Evolutionary conservation across 495 filamentous ascomycete genomes (phyloP), one percentile per base, ranked within the genome.

Genomic region (Extremus antarcticus): DNA sequence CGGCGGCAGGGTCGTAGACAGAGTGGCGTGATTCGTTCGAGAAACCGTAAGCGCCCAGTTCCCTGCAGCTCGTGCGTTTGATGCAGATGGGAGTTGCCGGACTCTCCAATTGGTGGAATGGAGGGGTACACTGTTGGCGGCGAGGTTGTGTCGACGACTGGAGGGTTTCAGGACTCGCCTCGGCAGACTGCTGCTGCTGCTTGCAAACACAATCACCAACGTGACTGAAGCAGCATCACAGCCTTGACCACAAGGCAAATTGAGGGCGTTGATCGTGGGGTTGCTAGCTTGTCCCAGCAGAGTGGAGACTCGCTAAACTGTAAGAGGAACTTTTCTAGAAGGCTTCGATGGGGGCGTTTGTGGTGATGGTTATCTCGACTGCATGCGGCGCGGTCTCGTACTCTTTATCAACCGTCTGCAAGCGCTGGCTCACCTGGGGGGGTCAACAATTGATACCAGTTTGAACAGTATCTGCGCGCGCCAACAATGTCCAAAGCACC

Each of bases 1-100:
- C 46, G 46, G 46, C 46, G 46, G 46, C 21, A 49, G 19, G 22
- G 46, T 21, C 46, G 46, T 25, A 24, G 20, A 17, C 24, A 16
- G 11, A 22, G 8, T 3, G 8, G 3, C 15, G 46, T 49, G 46
- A 49, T 49, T 49, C 17, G 46, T 23, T 49, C 10, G 46, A 29
- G 24, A 45, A 49, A 21, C 46, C 46, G 8, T 49, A 49, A 49
- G 46, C 46, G 46, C 46, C 46, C 10, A 49, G 41, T 9, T 45
- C 41, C 41, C n/a, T 45, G 41, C 41, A 7, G 41, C 15, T 45
- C 41, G 41, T 17, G 41, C 41, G 41, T 7, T 35, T 35, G 29
- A 13, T 35, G 29, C 29, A 35, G 29, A 35, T 7, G 29, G 29
- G 29, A 35, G 13, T 4, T 35, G 29, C 29, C 29, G 29, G 29